Evolutionary conservation across 352 stramenopile genomes (phyloP), one percentile per base, ranked within the genome.

Genomic region (Pythium myriotylum): DNA sequence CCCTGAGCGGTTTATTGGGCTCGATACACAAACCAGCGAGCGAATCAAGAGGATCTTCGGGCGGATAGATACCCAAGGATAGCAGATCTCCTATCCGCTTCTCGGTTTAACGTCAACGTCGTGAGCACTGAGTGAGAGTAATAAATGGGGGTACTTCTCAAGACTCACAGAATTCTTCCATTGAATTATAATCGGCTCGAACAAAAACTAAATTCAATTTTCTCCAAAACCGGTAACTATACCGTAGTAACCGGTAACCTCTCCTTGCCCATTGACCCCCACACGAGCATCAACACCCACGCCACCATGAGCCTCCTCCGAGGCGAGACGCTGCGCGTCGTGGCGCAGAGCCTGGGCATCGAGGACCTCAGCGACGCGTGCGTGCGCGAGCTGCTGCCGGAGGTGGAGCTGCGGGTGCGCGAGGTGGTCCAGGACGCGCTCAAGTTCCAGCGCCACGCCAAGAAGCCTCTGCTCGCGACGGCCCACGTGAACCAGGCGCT

Each of bases 361-460:
- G 83, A 89, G 46, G 66, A 80, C n/a, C 74, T 95, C 7, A 81
- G 70, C 56, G 70, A 82, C 41, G 82, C 79, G 24, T 91, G 79
- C 56, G 72, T 91, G 50, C 62, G 63, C 14, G 82, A 89, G 57
- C 59, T 95, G 35, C 76, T 92, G 9, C 81, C 84, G 0, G 82
- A 95, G 51, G 77, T 92, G 45, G 86, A 95, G 70, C 68, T 95
- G 17, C 84, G 86, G 24, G 72, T 95, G 65, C 86, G 86, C 17
- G 79, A 93, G 70, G 64, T 95, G 46, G 76, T 95, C 16, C 86
- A 95, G 72, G 84, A 95, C 52, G 84, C 86, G 56, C 79, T 93
- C 54, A 93, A 95, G 74, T 95, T 93, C 59, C 79, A 87, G 58
- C 70, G 66, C 27, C 86, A 95, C 68, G 79, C 82, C 27, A 86